Percentiles rank a stretch among this genome's conserved stretches.
Evolutionary conservation across 345 rosid species (phyloP).

Genomic region (Triadica sebifera): DNA sequence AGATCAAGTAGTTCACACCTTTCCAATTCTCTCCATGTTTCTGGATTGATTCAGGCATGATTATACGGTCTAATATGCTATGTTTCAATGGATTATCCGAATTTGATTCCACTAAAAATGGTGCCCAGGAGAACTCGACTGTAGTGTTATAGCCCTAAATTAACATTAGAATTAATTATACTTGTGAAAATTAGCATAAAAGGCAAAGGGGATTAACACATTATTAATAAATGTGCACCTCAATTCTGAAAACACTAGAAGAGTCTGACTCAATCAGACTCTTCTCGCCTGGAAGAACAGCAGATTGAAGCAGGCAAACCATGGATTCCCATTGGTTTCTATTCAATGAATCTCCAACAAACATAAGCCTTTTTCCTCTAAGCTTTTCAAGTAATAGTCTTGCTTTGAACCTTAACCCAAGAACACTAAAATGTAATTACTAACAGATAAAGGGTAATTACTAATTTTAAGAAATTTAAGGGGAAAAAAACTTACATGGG

Average conservation of each 20-base stretch:
- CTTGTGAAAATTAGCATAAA: not conserved
- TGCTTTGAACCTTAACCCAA: constrained; percentile 44
- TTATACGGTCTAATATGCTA: constrained; percentile 39
- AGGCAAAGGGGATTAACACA: no score
- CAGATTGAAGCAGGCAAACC: constrained; percentile 63
- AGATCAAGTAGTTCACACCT: constrained; percentile 47
- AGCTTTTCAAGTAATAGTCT: constrained; percentile 55
- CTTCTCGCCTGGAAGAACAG: constrained; percentile 35
- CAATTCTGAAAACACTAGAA: constrained; percentile 29
- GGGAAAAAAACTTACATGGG: constrained; percentile 17
- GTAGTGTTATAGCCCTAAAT: constrained; percentile 57
- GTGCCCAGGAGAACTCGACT: constrained; percentile 67
- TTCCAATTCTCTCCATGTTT: constrained; percentile 61
- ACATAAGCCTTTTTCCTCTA: constrained; percentile 60
- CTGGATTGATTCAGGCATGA: constrained; percentile 52
- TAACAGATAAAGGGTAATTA: not conserved
- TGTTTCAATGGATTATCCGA: constrained; percentile 55
- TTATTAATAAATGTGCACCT: constrained; percentile 30
- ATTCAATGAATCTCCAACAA: constrained; percentile 67
- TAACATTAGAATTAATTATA: not conserved
- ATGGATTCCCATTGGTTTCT: constrained; percentile 64
- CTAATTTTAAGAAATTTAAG: not conserved
- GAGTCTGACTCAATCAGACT: constrained; percentile 38
- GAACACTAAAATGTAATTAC: not conserved
- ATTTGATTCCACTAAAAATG: constrained; percentile 61